Evolutionary conservation across 2,329 filamentous ascomycete genomes (phyloP), one percentile per base, ranked within the genome.

Genomic region (Rasamsonia emersonii): DNA sequence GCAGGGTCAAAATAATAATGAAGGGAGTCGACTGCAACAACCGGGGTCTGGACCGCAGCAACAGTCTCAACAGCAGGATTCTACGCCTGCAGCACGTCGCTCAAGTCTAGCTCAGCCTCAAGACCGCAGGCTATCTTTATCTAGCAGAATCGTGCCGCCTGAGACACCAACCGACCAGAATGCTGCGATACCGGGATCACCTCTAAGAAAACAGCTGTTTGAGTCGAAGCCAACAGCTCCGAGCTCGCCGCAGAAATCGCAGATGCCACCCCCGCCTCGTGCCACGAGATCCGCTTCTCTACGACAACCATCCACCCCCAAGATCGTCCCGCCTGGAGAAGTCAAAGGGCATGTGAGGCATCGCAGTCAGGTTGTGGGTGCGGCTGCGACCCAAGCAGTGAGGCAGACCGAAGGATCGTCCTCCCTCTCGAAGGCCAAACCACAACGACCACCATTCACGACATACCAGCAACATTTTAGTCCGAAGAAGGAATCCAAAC

Each of bases 381-480:
- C 42, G 9, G 44, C 38, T 9, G 24, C 42, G 11, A 31, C 21
- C 6, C 35, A 35, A 24, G 17, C 28, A 17, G 29, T 42, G 11
- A 48, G 36, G 28, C 45, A 44, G 24, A 24, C 27, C 4, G 44
- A 43, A 18, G 29, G 40, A 10, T 38, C 42, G 13, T 42, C 44
- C 9, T 28, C 17, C 24, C n/a, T 47, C n/a, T 28, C 36, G 9
- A 29, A 38, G 17, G 34, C 35, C 7, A 47, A 44, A 17, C 48
- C 44, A 21, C 17, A 42, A 10, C 54, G 54, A 26, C 40, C 53
- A 13, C 48, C 50, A 13, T 57, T 60, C 30, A 49, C 53, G 11
- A 58, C 50, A 1, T 54, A 52, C 27, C 59, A 62, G 38, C 60
- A 61, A 38, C 50, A 53, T 7, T 55, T 48, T 30, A 59, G 53